Conservation (phyloP, 2,329 filamentous ascomycete species). For the Chrysoporthe cubensis region DNA sequence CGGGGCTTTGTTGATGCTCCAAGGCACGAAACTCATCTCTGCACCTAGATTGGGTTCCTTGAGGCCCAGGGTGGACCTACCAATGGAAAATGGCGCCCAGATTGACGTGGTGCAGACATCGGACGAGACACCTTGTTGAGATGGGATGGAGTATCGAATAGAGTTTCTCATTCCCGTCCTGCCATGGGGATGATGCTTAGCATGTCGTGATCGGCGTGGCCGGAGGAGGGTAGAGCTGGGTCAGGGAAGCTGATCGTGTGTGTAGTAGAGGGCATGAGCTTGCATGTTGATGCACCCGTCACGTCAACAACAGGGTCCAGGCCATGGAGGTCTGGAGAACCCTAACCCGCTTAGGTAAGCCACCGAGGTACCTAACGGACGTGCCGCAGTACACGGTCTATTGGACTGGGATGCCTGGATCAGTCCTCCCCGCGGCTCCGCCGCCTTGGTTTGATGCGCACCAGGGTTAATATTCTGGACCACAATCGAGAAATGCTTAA, state of each 20-base stretch:
- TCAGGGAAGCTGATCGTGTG: neutral
- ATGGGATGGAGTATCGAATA: slow-evolving; percentile 4
- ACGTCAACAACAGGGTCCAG: neutral
- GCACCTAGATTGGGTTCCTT: neutral
- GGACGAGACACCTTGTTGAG: slow-evolving; percentile 6
- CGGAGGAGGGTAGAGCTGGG: neutral
- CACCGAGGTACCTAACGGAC: neutral
- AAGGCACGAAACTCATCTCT: neutral
- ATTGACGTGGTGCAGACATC: neutral
- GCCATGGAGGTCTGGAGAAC: neutral
- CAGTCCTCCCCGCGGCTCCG: neutral
- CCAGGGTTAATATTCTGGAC: neutral
- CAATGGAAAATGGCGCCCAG: neutral
- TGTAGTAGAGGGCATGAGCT: neutral
- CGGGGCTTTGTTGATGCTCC: neutral
- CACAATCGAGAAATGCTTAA: neutral
- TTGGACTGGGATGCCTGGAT: neutral
- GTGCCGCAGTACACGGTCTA: too few relatives aligned
- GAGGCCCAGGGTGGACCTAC: neutral
- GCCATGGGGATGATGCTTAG: neutral
- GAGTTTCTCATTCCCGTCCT: neutral
- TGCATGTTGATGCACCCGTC: neutral
- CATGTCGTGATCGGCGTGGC: neutral
- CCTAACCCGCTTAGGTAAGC: neutral
- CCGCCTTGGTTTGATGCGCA: neutral